These are phyloP conservation scores for Myxozyma vanderwaltii DNA, from an alignment of 805 yeast genomes.

Conservation along the genomic window DNA sequence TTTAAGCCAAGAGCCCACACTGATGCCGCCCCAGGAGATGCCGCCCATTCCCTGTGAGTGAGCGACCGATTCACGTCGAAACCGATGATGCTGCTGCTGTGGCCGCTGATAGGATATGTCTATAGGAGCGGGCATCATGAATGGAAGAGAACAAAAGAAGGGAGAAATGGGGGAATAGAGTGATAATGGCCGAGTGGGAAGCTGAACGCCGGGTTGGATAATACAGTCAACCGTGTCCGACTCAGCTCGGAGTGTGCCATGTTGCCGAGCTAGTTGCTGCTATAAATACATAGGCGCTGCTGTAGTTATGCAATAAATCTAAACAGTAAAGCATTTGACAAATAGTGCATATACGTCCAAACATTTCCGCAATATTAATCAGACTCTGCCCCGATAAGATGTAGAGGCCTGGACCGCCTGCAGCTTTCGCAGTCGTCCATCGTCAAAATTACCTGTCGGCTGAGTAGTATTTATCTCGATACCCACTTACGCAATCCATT, in stretches of 20 bases:
- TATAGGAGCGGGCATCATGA: conserved; percentile 44
- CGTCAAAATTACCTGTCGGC: neutral
- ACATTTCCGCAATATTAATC: neutral
- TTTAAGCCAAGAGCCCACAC: conserved; percentile 93
- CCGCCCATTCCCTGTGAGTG: conserved; percentile 99
- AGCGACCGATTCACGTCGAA: conserved; percentile 87
- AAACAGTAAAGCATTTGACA: neutral
- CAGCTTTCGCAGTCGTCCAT: neutral
- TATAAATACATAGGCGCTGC: neutral
- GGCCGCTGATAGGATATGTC: conserved; percentile 46
- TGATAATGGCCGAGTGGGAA: neutral
- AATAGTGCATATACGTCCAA: neutral
- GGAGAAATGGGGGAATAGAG: neutral
- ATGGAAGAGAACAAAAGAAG: neutral
- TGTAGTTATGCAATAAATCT: neutral
- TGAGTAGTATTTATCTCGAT: neutral
- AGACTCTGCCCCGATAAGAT: conserved; percentile 1
- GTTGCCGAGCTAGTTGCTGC: neutral
- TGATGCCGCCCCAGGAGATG: conserved; percentile 93
- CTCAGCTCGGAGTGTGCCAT: too few relatives aligned
- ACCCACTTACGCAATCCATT: neutral
- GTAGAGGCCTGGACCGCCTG: conserved; percentile 15
- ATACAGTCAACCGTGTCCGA: neutral
- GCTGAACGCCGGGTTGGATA: conserved; percentile 3
- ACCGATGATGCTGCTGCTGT: conserved; percentile 45